Evolutionary conservation across 441 rosid genomes (phyloP).

Genomic region (Gossypium schwendimanii): DNA sequence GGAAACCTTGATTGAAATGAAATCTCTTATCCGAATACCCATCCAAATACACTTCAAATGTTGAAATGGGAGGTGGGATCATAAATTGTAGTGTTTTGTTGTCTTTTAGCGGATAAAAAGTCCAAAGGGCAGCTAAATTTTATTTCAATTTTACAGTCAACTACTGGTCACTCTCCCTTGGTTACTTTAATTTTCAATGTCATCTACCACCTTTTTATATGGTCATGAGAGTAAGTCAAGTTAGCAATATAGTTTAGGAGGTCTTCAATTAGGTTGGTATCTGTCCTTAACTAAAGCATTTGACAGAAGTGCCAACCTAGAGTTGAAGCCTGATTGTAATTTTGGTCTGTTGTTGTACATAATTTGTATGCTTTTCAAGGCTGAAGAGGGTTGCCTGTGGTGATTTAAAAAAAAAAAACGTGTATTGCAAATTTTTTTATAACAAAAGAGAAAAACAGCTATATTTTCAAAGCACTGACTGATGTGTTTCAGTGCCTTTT

Average conservation of each 20-base stretch:
- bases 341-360: not conserved
- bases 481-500: not conserved
- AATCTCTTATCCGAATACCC: not conserved
- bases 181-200: not conserved
- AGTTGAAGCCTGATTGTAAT: not conserved
- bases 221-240: not conserved
- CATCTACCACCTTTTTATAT: not conserved
- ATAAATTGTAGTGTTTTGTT: not conserved
- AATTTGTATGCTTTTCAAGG: not conserved
- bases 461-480: not conserved
- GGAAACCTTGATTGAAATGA: not conserved
- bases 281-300: constrained; percentile 6
- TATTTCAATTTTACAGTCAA: not conserved
- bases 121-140: not conserved
- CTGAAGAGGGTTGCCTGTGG: not conserved
- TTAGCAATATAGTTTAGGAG: not conserved
- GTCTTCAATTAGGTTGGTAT: not conserved
- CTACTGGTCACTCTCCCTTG: not conserved
- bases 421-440: not conserved
- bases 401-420: not conserved
- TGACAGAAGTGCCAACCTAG: not conserved
- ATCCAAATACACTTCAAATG: not conserved
- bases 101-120: not conserved
- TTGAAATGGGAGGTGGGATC: not conserved
- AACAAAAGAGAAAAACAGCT: not conserved